phyloP scores from a whole-genome alignment of 768 basidiomycete species.

The Tulasnella sp. region DNA sequence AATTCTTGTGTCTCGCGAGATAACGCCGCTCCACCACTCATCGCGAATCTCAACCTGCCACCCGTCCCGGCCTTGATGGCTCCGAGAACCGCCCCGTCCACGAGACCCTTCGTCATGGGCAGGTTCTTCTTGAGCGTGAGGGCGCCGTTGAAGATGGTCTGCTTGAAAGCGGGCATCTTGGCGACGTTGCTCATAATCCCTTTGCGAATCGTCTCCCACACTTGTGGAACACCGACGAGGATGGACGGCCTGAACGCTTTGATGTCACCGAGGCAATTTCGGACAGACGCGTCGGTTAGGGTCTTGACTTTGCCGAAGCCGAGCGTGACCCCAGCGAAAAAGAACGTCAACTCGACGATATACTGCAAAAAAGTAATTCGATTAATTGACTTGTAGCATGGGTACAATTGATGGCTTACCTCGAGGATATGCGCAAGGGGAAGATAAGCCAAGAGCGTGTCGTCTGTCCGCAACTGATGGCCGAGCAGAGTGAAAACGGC shows the following conservation, averaged over 20 bases:
- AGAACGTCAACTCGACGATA: conserved; percentile 71
- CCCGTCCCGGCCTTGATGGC: conserved; percentile 76
- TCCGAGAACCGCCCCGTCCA: conserved; percentile 65
- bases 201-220: conserved; percentile 96
- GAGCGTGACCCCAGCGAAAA: conserved; percentile 64
- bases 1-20: conserved; percentile 86
- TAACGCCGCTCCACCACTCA: conserved; percentile 82
- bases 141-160: conserved; percentile 69
- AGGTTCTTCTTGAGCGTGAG: conserved; percentile 62
- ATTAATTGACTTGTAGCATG: no score
- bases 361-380: conserved; percentile 30
- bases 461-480: conserved; percentile 34
- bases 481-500: conserved; percentile 63
- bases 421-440: conserved; percentile 94
- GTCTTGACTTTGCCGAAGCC: conserved; percentile 95
- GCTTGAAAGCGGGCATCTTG: conserved; percentile 51
- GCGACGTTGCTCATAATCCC: conserved; percentile 80
- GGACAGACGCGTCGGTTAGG: conserved; percentile 85
- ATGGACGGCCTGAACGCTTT: conserved; percentile 72
- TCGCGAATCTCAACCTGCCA: conserved; percentile 66
- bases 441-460: conserved; percentile 79
- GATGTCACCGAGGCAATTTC: conserved; percentile 82
- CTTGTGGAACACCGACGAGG: conserved; percentile 89
- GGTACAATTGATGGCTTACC: neutral
- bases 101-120: conserved; percentile 53